Conservation (phyloP, 2,329 filamentous ascomycete species). For the Verticillium zaregamsianum region DNA sequence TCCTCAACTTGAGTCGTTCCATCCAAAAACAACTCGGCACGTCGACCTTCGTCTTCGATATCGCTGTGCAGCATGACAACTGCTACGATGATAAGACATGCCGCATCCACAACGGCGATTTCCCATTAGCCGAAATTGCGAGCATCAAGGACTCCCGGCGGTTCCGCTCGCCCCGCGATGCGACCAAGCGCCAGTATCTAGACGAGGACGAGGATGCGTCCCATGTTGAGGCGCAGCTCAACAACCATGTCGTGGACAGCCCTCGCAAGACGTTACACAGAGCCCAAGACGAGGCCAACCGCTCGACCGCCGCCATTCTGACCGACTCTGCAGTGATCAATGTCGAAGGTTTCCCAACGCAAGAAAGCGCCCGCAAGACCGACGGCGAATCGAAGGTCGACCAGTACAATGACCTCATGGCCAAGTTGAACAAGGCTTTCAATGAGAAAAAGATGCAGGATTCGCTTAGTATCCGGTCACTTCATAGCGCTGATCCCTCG, state of each 20-base stretch:
- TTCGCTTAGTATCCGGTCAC: not conserved
- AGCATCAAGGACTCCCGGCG: constrained; percentile 7
- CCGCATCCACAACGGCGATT: constrained; percentile 3
- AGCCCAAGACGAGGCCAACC: not conserved
- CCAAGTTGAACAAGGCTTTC: not conserved
- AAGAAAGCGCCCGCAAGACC: not conserved
- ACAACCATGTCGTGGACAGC: not conserved
- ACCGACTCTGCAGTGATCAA: not conserved
- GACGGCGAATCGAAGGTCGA: not conserved
- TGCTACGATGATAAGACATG: constrained; percentile 4
- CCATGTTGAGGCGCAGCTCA: not conserved
- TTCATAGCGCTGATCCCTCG: too few species aligned
- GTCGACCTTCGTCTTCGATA: not conserved
- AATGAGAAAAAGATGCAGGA: not conserved
- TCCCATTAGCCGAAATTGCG: constrained; percentile 6
- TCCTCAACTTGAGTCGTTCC: constrained; percentile 6
- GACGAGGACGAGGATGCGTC: not conserved
- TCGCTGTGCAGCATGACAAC: not conserved
- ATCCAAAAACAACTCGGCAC: not conserved
- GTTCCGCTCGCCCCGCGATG: not conserved
- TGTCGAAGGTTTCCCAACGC: not conserved
- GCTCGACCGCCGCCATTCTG: not conserved
- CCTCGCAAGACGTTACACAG: too few species aligned
- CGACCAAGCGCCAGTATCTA: not conserved
- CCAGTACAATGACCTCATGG: not conserved